Conservation (phyloP, 192 early-diverging fungal genomes). For the Coemansia sp. region DNA sequence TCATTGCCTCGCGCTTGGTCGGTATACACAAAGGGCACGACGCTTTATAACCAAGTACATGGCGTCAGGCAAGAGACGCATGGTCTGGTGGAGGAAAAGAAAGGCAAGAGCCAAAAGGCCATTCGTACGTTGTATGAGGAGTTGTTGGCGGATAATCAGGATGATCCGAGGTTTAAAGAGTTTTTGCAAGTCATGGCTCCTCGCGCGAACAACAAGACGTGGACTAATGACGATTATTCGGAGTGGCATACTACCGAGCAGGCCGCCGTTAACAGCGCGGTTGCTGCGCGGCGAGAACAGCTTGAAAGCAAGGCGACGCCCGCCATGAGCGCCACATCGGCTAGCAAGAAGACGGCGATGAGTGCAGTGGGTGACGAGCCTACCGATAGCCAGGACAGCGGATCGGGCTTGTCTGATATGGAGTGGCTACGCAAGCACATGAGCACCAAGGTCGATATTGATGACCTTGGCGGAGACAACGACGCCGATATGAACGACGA, state of each 20-base stretch:
- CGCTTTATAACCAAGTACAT: conserved; percentile 63
- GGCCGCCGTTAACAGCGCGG: conserved; percentile 35
- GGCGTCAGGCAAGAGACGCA: conserved; percentile 26
- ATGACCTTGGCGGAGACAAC: conserved; percentile 18
- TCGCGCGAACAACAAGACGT: conserved; percentile 73
- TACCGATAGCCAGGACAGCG: conserved; percentile 6
- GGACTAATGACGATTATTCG: conserved; percentile 87
- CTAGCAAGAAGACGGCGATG: not conserved
- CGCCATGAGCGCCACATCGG: not conserved
- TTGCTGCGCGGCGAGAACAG: conserved; percentile 48
- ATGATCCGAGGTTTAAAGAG: conserved; percentile 86
- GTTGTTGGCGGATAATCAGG: conserved; percentile 57
- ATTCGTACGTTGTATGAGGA: conserved; percentile 48
- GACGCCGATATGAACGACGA: conserved; percentile 12
- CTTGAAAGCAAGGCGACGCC: conserved; percentile 26
- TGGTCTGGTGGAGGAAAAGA: conserved; percentile 27
- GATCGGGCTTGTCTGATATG: conserved; percentile 58
- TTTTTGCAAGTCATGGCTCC: conserved; percentile 89
- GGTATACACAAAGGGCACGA: conserved; percentile 80
- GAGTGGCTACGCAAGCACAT: conserved; percentile 71
- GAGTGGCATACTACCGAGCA: conserved; percentile 45
- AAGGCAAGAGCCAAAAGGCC: conserved; percentile 49
- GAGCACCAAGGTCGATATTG: conserved; percentile 50
- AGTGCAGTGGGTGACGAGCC: not conserved
- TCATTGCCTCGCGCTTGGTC: conserved; percentile 89